Base-by-base conservation (phyloP, 208 protist genomes). In the Crithidia acanthocephali region DNA sequence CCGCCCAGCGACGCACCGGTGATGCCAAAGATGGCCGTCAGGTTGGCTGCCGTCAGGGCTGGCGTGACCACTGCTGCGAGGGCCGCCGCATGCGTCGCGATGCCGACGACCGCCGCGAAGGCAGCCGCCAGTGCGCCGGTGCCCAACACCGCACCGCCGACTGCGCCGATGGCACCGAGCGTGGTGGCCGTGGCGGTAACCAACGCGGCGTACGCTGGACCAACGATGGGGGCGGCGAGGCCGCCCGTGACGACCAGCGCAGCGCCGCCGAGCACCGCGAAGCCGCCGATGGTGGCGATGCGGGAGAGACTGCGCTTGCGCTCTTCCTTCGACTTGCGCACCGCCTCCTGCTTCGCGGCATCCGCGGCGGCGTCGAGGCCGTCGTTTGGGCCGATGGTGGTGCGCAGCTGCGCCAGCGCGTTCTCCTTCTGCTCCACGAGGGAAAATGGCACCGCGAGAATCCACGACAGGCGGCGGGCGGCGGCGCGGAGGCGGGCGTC, bases 11-110 rank as follows among this genome's bases (percentile, higher is more conserved):
- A 84, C 0, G 77, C 88, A n/a, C 91, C 91, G 6, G 80, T 69
- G 32, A 82, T 80, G 37, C 88, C 91, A 58, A 94, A 94, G 52
- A 94, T 81, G 16, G 83, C 86, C 13, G 87, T 90, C 28, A 96
- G 32, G 51, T 90, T 87, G 6, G 85, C 77, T 2, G 79, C 83
- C 16, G 91, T 91, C 5, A 96, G 75, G 23, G 80, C 81, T 1
- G 91, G 91, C 4, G 86, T 84, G 18, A 96, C 32, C 6, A 96
- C 45, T 8, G 69, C 70, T 0, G 81, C 79, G 32, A 94, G 80
- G 0, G 85, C 91, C 0, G 91, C 83, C 0, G 86, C 81, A 69
- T 96, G 86, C 16, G 88, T 91, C 10, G 86, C 85, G 4, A 78
- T 79, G 6, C 88, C 91, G 23, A 95, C 74, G 10, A 92, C 66